Base-by-base conservation (phyloP, 164 flowering plant genomes). In the Stephania yunnanensis region DNA sequence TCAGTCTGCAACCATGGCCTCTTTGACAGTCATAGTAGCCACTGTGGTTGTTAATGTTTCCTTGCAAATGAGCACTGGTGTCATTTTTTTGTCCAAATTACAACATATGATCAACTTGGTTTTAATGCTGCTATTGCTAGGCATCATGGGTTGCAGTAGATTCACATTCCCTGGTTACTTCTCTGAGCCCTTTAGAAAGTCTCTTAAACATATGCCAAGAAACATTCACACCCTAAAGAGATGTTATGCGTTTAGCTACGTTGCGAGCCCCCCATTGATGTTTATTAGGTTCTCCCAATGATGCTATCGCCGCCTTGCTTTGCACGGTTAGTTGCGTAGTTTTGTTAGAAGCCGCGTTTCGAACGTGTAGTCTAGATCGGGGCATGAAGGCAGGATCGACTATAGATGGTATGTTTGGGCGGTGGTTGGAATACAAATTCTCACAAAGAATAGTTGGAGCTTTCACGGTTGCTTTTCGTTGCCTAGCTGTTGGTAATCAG, bases 81-180 rank as follows among this genome's bases (percentile, higher is more conserved):
- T 69, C 44, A 58, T 69, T n/a, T 70, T 70, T 36, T 1, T 19
- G 2, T 75, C 70, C 78, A 61, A 11, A 9, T 11, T 20, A 17
- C 73, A 75, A 45, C 78, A 75, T 61, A 11, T 61, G 20, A 46
- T 70, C 9, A 70, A 69, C 73, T 53, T 75, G 65, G 44, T 17
- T 17, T 70, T 66, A 22, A 69, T 75, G 73, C 42, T 36, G 42
- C 4, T 36, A 4, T 36, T 36, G 42, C 42, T 36, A 36, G 42
- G 42, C 4, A 36, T 75, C 20, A 9, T 75, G 22, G 44, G 71
- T 46, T 70, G 19, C 36, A 17, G 13, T 17, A 7, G 50, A 6
- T 45, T 10, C 58, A 68, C 36, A 58, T n/a, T 7, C 12, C 3
- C 6, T 9, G 45, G 17, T 17, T 12, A 9, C 8, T 5, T 4